Conservation (phyloP, 352 stramenopile species). For the Aphanomyces euteiches region DNA sequence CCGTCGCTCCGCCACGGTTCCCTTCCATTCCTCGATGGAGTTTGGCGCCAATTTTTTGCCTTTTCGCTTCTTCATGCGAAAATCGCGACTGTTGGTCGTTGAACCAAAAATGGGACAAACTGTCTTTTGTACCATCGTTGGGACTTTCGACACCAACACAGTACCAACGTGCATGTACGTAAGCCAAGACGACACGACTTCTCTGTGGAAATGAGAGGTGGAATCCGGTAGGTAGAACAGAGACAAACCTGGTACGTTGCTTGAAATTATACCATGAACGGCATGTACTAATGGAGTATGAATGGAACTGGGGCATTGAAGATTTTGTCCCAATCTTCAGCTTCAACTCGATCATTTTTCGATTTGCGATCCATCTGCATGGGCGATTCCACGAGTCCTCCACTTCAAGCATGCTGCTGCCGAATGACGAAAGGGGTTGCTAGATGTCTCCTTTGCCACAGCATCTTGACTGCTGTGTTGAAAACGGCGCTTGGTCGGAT, state of each 20-base stretch:
- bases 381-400: background rate
- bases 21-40: background rate
- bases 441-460: background rate
- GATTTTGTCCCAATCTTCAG: too few species aligned
- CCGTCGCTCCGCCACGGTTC: background rate
- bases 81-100: slow-evolving; percentile 9
- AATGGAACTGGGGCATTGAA: too few species aligned
- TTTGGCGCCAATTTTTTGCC: background rate
- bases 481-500: background rate
- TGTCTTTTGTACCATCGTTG: background rate
- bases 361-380: background rate
- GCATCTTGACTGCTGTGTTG: background rate
- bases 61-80: slow-evolving; percentile 7
- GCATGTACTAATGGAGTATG: background rate
- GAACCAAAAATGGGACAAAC: background rate
- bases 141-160: too few species aligned
- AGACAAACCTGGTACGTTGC: background rate
- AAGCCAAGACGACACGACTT: too few species aligned
- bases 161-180: too few species aligned
- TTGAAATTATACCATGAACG: background rate
- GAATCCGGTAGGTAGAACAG: too few species aligned
- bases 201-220: too few species aligned
- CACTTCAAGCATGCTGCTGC: background rate
- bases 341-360: too few species aligned
- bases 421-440: background rate